Percentiles rank a stretch among this genome's conserved stretches.
phyloP scores from a whole-genome alignment of 257 asterid species.

The Petunia axillaris region DNA sequence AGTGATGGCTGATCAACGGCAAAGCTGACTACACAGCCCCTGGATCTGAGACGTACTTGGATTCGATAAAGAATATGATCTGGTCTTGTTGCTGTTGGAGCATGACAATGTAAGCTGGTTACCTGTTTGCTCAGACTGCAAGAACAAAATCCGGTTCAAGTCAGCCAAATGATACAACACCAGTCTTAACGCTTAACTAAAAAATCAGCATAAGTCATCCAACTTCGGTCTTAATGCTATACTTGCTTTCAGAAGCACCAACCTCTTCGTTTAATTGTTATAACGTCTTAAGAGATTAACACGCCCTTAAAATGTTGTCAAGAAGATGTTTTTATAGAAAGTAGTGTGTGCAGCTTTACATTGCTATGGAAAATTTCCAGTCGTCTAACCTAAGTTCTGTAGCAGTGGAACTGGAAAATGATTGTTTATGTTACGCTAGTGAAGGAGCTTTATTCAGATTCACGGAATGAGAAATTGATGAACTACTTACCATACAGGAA shows the following conservation, averaged over 20 bases:
- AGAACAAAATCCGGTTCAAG: neutral
- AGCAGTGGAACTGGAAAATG: neutral
- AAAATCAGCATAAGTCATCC: neutral
- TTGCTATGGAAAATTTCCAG: neutral
- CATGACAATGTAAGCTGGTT: constrained; percentile 67
- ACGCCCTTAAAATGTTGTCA: neutral
- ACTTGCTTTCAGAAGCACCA: no score
- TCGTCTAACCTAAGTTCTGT: neutral
- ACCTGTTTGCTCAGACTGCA: constrained; percentile 76
- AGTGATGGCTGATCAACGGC: constrained; percentile 46
- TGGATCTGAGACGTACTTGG: constrained; percentile 62
- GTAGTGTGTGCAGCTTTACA: neutral
- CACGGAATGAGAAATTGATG: neutral
- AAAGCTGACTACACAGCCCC: constrained; percentile 80
- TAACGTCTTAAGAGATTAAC: neutral
- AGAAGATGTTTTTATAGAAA: neutral
- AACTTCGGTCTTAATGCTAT: no score
- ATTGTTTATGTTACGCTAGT: neutral
- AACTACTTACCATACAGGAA: constrained; percentile 64
- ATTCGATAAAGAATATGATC: constrained; percentile 49
- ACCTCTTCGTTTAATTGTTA: no score
- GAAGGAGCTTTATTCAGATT: neutral
- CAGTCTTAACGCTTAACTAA: neutral
- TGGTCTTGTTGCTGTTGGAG: constrained; percentile 62
- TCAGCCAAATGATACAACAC: neutral